Evolutionary conservation across 2,329 filamentous ascomycete species (phyloP).

Genomic region (Verticillium longisporum): DNA sequence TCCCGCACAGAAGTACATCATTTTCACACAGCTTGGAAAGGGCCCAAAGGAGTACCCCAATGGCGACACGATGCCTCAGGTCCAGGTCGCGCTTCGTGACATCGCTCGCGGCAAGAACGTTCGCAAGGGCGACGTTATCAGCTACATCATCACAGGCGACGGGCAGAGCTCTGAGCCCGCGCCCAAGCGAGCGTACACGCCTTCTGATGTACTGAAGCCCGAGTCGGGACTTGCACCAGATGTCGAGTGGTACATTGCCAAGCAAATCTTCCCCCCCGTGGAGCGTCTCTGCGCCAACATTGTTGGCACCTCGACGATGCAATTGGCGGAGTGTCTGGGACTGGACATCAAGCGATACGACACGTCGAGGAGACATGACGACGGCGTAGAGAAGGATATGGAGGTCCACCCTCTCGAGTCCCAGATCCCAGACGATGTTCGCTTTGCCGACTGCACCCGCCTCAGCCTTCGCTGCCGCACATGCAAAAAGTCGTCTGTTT

Average conservation of each 20-base stretch:
- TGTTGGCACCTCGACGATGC: slow-evolving; percentile 79
- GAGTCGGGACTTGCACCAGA: slow-evolving; percentile 75
- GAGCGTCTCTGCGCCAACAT: slow-evolving; percentile 97
- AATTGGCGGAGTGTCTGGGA: slow-evolving; percentile 87
- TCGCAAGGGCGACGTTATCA: slow-evolving; percentile 91
- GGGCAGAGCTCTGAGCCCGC: slow-evolving; percentile 59
- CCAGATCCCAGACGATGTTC: slow-evolving; percentile 84
- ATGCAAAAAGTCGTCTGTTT: slow-evolving; percentile 67
- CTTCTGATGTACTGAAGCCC: slow-evolving; percentile 74
- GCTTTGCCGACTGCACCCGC: slow-evolving; percentile 75
- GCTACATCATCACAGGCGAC: slow-evolving; percentile 85
- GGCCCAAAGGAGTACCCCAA: slow-evolving; percentile 90
- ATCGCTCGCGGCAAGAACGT: slow-evolving; percentile 80
- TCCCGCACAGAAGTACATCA: slow-evolving; percentile 84
- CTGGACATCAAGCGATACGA: slow-evolving; percentile 85
- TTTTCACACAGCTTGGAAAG: slow-evolving; percentile 96
- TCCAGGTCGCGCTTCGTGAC: slow-evolving; percentile 88
- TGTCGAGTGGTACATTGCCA: slow-evolving; percentile 96
- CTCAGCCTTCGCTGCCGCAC: slow-evolving; percentile 72
- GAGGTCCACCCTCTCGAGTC: slow-evolving; percentile 90
- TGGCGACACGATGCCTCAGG: slow-evolving; percentile 89
- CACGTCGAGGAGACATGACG: slow-evolving; percentile 36
- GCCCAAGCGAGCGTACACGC: slow-evolving; percentile 83
- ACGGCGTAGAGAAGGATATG: slow-evolving; percentile 45
- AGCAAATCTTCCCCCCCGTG: slow-evolving; percentile 96